Conservation (phyloP, 1,139 yeast genomes). For the Yarrowia galli region DNA sequence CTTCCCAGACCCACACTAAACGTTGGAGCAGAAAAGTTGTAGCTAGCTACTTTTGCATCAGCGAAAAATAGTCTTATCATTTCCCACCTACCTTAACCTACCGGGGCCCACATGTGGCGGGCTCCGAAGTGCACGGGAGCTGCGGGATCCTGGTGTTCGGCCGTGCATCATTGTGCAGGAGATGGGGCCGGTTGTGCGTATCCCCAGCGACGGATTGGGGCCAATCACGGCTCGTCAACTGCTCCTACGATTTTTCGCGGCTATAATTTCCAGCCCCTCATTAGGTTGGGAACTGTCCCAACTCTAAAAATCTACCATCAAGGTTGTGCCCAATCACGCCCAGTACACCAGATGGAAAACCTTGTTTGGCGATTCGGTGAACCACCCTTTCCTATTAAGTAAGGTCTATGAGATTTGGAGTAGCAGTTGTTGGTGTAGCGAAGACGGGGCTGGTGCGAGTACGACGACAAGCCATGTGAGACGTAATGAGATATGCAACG, state of each 20-base stretch:
- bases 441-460: too few relatives aligned
- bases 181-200: too few relatives aligned
- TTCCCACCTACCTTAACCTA: slow-evolving; percentile 22
- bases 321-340: slow-evolving; percentile 28
- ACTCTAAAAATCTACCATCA: background rate
- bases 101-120: background rate
- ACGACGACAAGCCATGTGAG: too few relatives aligned
- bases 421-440: too few relatives aligned
- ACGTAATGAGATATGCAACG: too few relatives aligned
- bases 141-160: too few relatives aligned
- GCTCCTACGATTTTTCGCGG: background rate
- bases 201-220: background rate
- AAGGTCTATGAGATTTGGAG: slow-evolving; percentile 22
- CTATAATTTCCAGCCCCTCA: slow-evolving; percentile 9
- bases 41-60: too few relatives aligned
- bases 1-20: too few relatives aligned
- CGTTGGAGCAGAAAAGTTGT: too few relatives aligned
- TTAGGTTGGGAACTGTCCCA: background rate
- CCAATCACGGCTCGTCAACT: background rate
- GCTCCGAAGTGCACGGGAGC: background rate
- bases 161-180: too few relatives aligned
- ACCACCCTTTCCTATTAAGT: slow-evolving; percentile 5
- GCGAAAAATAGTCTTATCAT: slow-evolving; percentile 1
- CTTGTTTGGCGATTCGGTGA: too few relatives aligned
- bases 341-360: background rate